Conservation (phyloP, 2,329 filamentous ascomycete genomes). For the Hirsutella thompsonii region DNA sequence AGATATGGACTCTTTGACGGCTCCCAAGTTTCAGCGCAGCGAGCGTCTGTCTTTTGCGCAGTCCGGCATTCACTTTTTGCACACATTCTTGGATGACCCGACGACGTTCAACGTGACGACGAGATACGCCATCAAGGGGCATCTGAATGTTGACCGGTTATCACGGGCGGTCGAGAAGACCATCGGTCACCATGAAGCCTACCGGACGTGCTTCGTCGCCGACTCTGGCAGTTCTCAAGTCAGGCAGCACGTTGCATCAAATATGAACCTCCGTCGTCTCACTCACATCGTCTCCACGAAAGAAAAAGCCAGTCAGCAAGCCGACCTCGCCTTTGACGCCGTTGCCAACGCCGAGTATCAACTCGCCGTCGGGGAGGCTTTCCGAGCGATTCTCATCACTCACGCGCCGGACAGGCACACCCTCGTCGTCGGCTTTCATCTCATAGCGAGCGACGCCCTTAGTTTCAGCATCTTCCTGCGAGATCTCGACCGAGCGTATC, state of each 20-base stretch:
- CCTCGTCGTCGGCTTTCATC: constrained; percentile 32
- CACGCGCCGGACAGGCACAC: constrained; percentile 19
- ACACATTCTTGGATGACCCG: constrained; percentile 5
- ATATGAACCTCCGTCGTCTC: constrained; percentile 12
- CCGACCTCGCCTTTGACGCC: constrained; percentile 13
- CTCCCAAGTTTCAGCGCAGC: neutral
- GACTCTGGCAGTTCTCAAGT: neutral
- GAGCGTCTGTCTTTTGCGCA: neutral
- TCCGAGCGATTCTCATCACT: constrained; percentile 21
- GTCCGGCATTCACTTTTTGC: neutral
- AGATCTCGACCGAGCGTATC: constrained; percentile 31
- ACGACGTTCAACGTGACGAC: constrained; percentile 6
- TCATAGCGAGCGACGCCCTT: constrained; percentile 37
- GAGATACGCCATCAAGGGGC: constrained; percentile 6
- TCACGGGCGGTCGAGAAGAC: constrained; percentile 6
- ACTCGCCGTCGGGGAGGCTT: constrained; percentile 19
- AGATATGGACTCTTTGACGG: neutral
- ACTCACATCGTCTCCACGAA: neutral
- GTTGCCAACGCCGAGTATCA: constrained; percentile 20
- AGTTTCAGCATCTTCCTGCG: constrained; percentile 28
- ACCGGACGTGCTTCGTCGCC: constrained; percentile 10
- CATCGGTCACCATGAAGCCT: constrained; percentile 9
- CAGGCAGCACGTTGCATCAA: constrained; percentile 10
- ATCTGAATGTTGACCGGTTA: constrained; percentile 6
- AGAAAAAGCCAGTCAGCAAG: constrained; percentile 6